These are phyloP conservation scores for Ophiorrhiza pumila DNA, from an alignment of 257 asterid species.

Conservation along the genomic window DNA sequence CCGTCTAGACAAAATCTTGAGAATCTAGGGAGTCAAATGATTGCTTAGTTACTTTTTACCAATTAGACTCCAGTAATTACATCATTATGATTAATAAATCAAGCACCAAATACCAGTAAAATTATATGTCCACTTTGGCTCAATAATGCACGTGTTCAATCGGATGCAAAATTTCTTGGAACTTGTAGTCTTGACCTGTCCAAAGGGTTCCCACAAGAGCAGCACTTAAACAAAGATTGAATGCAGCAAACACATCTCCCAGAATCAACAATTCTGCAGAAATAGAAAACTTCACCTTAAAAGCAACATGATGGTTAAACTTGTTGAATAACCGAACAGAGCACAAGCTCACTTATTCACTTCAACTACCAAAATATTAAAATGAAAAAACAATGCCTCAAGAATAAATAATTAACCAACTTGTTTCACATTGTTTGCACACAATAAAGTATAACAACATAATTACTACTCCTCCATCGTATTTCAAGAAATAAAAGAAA, in stretches of 20 bases:
- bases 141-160: constrained; percentile 40
- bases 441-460: neutral
- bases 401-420: too few species aligned
- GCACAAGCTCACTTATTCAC: constrained; percentile 34
- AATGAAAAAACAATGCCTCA: too few species aligned
- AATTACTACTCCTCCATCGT: neutral
- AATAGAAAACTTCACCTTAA: constrained; percentile 28
- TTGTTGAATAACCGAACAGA: constrained; percentile 33
- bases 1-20: neutral
- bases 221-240: neutral
- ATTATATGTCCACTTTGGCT: constrained; percentile 36
- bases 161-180: constrained; percentile 49
- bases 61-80: neutral
- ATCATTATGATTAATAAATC: neutral
- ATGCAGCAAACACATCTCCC: neutral
- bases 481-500: neutral
- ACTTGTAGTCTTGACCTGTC: constrained; percentile 54
- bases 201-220: constrained; percentile 7
- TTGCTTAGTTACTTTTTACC: neutral
- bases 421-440: too few species aligned
- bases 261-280: neutral
- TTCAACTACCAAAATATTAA: constrained; percentile 31
- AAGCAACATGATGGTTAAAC: constrained; percentile 36
- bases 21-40: neutral
- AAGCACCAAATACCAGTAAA: constrained; percentile 27